Percentiles rank a stretch among this genome's conserved stretches.
These are phyloP conservation scores for Camellia oleifera DNA, from an alignment of 179 eudicot genomes.

Conservation along the genomic window DNA sequence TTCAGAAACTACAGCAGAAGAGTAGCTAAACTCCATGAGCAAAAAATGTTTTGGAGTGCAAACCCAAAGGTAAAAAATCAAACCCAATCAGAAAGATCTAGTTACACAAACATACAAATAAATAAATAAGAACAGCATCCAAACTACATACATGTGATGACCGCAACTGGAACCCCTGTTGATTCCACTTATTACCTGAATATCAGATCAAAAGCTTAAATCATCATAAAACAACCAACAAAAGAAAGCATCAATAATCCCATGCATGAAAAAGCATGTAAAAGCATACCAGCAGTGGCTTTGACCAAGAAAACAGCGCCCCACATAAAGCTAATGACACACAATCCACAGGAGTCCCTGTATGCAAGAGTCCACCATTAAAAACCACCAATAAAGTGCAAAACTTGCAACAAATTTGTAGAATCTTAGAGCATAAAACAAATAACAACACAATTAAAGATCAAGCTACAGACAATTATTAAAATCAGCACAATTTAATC, in stretches of 20 bases:
- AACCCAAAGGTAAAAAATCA: not conserved
- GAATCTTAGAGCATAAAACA: not conserved
- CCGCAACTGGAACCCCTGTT: conserved; percentile 85
- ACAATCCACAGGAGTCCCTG: conserved; percentile 98
- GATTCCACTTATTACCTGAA: conserved; percentile 92
- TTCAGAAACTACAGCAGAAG: not conserved
- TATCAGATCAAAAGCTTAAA: conserved; percentile 14
- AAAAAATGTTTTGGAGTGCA: not conserved
- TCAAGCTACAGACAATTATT: not conserved
- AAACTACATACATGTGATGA: conserved; percentile 69
- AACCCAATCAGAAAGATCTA: not conserved
- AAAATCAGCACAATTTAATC: not conserved
- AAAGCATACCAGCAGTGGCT: conserved; percentile 74
- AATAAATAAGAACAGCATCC: not conserved
- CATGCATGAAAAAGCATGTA: not conserved
- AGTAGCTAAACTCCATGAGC: not conserved
- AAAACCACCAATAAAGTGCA: not conserved
- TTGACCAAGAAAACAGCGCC: conserved; percentile 84
- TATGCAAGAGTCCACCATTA: conserved; percentile 15
- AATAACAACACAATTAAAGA: not conserved
- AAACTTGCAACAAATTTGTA: conserved; percentile 10
- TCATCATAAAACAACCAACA: not conserved
- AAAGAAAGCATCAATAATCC: conserved; percentile 10
- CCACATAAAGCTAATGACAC: conserved; percentile 90
- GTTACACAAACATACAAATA: not conserved